Base-by-base conservation (phyloP, 2,329 filamentous ascomycete species). In the Paradendryphiella salina region DNA sequence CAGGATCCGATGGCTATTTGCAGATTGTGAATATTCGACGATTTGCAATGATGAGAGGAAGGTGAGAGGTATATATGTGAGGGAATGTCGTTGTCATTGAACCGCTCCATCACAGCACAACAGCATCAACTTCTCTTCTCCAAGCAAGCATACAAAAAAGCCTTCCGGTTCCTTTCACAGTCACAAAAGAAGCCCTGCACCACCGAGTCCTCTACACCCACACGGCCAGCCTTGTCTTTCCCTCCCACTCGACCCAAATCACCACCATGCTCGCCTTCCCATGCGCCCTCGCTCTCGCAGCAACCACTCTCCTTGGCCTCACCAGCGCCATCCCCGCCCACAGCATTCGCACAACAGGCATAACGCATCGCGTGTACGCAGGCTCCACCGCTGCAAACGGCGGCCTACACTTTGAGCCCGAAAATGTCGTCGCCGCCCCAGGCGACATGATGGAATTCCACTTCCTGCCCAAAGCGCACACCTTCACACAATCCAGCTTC, bases 401-500 rank as follows among this genome's bases (percentile, higher is more conserved):
- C 14, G 65, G 64, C 21, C 67, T 71, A 2, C 61, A 64, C 59
- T 71, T 69, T 50, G 67, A 71, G 59, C 69, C 69, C 3, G 49
- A 70, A 13, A 71, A 68, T 46, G 58, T 71, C 23, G 62, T 67
- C 14, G 69, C 67, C 46, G 56, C 64, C 11, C 50, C 63, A 7
- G 69, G 67, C 13, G 67, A 69, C 55, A 23, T 64, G 11, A 68
- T 82, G 45, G 75, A 79, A 54, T 79, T 80, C 67, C 75, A 79
- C 57, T 82, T 80, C 65, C 73, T 73, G 14, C 72, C 76, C 1
- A 70, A 73, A 37, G 91, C 90, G 77, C 89, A 92, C 80, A 89
- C 87, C 41, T 81, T 90, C 50, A 86, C 84, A 4, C 87, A 90
- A 77, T 89, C 87, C 38, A 83, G 79, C 63, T 92, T 91, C 66